A percentile compares a stretch with the other conserved stretches of the same genome.
Conservation (phyloP, 1,284 basidiomycete genomes). For the Volvariella volvacea region DNA sequence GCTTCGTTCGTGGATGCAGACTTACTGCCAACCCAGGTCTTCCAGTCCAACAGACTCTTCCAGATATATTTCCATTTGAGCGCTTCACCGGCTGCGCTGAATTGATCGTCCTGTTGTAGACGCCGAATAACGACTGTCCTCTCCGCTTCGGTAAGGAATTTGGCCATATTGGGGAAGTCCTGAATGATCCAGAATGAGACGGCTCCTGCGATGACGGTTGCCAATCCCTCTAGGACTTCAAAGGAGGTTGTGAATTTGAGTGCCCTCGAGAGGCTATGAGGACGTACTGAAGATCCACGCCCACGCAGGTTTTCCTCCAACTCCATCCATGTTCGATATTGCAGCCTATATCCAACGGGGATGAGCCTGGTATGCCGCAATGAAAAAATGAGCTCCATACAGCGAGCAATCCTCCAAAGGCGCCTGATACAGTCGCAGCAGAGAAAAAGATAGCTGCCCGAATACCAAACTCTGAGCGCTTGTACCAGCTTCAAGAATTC, state of each 20-base stretch:
- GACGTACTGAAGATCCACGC: constrained; percentile 63
- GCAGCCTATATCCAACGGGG: constrained; percentile 38
- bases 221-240: constrained; percentile 35
- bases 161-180: constrained; percentile 78
- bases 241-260: constrained; percentile 1
- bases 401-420: constrained; percentile 63
- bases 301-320: constrained; percentile 59
- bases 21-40: constrained; percentile 65
- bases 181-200: constrained; percentile 71
- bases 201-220: constrained; percentile 60
- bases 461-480: constrained; percentile 62
- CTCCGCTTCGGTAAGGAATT: constrained; percentile 66
- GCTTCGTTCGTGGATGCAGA: constrained; percentile 3
- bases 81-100: constrained; percentile 64
- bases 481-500: constrained; percentile 46
- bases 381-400: constrained; percentile 27
- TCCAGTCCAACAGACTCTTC: constrained; percentile 62
- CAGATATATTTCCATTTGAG: constrained; percentile 56
- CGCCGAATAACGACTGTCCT: constrained; percentile 60
- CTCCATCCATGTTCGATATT: constrained; percentile 61
- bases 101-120: constrained; percentile 65
- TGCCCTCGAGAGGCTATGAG: background rate
- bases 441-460: constrained; percentile 69
- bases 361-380: background rate
- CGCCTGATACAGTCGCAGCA: constrained; percentile 65